Evolutionary conservation across 257 asterid species (phyloP), one percentile per base, ranked within the genome.

Genomic region (Nicotiana benthamiana): DNA sequence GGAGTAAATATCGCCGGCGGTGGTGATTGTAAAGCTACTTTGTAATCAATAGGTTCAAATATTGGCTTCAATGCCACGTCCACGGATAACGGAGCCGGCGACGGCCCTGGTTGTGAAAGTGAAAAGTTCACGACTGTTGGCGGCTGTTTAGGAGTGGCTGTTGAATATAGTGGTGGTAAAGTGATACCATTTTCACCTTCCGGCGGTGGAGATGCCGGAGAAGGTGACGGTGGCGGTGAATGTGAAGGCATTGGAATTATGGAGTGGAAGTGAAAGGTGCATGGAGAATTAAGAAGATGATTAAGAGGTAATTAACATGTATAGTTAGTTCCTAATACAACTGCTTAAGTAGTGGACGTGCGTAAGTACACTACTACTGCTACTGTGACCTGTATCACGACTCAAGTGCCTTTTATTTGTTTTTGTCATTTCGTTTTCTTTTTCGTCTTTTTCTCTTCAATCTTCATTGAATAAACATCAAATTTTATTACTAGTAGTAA

Each of bases 331-430:
- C 78, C 78, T 72, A 72, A 72, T 72, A 46, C 77, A 72, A 72
- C 78, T 72, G 78, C 78, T 46, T 46, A 72, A 46, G 60, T 46
- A 72, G 78, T 46, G 78, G 78, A 72, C 78, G 32, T 72, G 32
- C 16, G 22, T 46, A 24, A 46, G 36, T 72, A 46, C 78, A 72
- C 60, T 72, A 43, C 77, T 70, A 40, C 53, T 68, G 43, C 34
- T 20, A 40, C 59, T 17, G 48, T 40, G 48, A 40, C 48, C 48
- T 40, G 48, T 9, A 40, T 40, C 48, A 9, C 12, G 3, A 40
- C 48, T 40, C 36, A 0, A 32, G 36, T 32, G 48, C 48, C 12
- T 40, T 40, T 40, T 40, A 40, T 40, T 40, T 40, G 48, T 40
- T 9, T 36, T 34, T 1, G 48, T 40, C 48, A 40, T 40, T 40